Base-by-base conservation (phyloP, 345 rosid genomes). In the Gossypium rotundifolium region DNA sequence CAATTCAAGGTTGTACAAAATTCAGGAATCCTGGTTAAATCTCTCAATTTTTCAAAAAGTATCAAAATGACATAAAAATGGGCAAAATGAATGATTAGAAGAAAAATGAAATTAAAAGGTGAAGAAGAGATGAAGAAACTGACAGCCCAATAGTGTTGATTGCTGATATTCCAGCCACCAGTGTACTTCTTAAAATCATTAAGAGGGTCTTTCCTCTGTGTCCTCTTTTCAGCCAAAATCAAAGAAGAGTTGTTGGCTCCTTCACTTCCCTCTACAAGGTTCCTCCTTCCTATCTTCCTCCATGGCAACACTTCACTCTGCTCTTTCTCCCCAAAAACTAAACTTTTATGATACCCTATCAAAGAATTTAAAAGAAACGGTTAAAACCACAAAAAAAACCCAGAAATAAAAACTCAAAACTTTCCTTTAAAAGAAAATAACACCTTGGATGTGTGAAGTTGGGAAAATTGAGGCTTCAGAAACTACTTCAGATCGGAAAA, bases 81-180 rank as follows among this genome's bases (percentile, higher is more conserved):
- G 40, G 1, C 40, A 33, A 33, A 33, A 33, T 33, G 38, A 33
- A 4, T 33, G 38, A 33, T 33, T 33, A 33, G 38, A 33, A 33
- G 38, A 33, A 33, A 33, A 33, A 33, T 5, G 40, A 33, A 33
- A 33, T 5, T 33, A 33, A 33, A 11, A 67, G 49, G 57, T 9
- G 5, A 11, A 46, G 45, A 51, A 49, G 58, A 59, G 5, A 11
- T 38, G 45, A 51, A 49, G 58, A 59, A 73, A 88, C 99, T 86
- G 83, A 95, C 99, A 83, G 93, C 88, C 96, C 90, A 91, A 76
- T 95, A 95, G 79, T 93, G 87, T 7, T 66, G 0, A 67, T 81
- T 85, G 88, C 94, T 93, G 79, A 95, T 93, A 79, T 95, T 93
- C 91, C 91, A 95, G 62, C 99, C 99, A 74, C 97, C 94, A 48